Evolutionary conservation across 371 early-diverging fungal genomes (phyloP).

Genomic region (Mortierella sp.): DNA sequence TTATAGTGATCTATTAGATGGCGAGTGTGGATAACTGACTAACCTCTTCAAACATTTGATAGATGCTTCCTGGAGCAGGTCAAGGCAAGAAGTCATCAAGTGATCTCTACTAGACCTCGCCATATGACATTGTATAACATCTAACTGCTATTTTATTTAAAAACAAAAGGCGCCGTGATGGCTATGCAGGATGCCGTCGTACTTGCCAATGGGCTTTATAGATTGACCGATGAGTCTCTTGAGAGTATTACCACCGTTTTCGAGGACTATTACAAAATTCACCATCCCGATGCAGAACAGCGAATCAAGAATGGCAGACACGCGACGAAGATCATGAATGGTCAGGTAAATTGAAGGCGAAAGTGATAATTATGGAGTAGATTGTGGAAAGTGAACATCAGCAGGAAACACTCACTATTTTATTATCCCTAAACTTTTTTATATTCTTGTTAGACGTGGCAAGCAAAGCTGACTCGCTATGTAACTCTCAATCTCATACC

Average conservation of each 20-base stretch:
- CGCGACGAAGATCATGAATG: background rate
- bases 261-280: background rate
- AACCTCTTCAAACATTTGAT: too few species aligned
- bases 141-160: too few species aligned
- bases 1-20: too few species aligned
- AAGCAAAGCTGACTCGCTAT: background rate
- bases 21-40: too few species aligned
- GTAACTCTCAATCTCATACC: slow-evolving; percentile 18
- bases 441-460: background rate
- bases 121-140: too few species aligned
- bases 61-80: slow-evolving; percentile 12
- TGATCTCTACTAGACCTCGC: too few species aligned
- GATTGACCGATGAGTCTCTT: background rate
- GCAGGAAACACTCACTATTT: too few species aligned
- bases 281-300: background rate
- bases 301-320: background rate
- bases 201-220: background rate
- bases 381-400: too few species aligned
- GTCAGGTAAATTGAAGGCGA: slow-evolving; percentile 4
- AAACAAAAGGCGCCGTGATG: background rate
- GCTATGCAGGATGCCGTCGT: slow-evolving; percentile 6
- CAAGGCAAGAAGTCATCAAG: too few species aligned
- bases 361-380: background rate
- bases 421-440: background rate
- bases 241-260: background rate